These are phyloP conservation scores for Naganishia sp. DNA, from an alignment of 1,284 basidiomycete species.

Conservation along the genomic window DNA sequence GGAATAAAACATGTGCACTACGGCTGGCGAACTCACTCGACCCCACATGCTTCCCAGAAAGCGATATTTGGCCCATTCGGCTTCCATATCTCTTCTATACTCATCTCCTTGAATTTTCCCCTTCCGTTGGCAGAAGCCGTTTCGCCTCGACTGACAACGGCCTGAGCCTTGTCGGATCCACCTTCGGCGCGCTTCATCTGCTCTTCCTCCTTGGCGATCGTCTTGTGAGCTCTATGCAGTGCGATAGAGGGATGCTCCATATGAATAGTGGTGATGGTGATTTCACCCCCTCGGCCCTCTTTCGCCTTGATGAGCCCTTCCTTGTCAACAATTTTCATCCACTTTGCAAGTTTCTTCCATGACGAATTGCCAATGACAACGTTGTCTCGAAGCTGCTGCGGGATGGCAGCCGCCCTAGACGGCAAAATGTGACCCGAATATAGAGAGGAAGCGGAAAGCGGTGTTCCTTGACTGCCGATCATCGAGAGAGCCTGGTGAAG, in stretches of 20 bases:
- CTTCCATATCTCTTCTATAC: conserved; percentile 71
- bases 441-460: conserved; percentile 73
- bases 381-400: conserved; percentile 65
- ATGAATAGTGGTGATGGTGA: conserved; percentile 62
- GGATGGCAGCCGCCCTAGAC: conserved; percentile 66
- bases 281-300: conserved; percentile 62
- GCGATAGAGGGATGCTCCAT: conserved; percentile 62
- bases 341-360: conserved; percentile 75
- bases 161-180: conserved; percentile 53
- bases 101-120: conserved; percentile 42
- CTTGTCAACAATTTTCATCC: conserved; percentile 74
- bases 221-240: conserved; percentile 61
- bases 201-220: conserved; percentile 58
- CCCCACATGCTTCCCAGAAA: conserved; percentile 63
- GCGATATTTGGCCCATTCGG: conserved; percentile 61
- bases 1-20: background rate
- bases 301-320: conserved; percentile 71
- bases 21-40: conserved; percentile 59
- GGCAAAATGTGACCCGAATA: conserved; percentile 77
- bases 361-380: conserved; percentile 53
- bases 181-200: conserved; percentile 54
- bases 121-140: conserved; percentile 34
- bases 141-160: conserved; percentile 46
- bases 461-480: conserved; percentile 57
- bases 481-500: conserved; percentile 63